These are phyloP conservation scores for Curvularia sp. DNA, from an alignment of 2,329 filamentous ascomycete genomes.

Conservation along the genomic window DNA sequence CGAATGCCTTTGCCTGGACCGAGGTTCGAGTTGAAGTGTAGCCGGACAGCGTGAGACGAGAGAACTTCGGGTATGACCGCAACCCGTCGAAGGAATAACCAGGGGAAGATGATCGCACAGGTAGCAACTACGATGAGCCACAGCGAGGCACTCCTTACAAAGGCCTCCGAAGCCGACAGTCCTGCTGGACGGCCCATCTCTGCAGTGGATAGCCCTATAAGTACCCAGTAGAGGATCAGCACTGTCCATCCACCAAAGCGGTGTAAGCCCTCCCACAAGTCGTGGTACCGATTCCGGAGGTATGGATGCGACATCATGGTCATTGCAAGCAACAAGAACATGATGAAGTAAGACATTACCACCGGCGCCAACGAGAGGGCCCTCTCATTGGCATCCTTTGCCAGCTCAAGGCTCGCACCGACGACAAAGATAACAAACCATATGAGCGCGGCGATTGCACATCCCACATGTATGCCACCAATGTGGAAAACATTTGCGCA, in stretches of 20 bases:
- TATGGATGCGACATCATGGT: slow-evolving; percentile 41
- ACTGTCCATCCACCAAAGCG: slow-evolving; percentile 50
- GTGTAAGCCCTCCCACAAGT: slow-evolving; percentile 48
- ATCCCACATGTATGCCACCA: slow-evolving; percentile 50
- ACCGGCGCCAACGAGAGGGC: slow-evolving; percentile 31
- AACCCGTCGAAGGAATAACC: slow-evolving; percentile 74
- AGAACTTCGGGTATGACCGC: slow-evolving; percentile 71
- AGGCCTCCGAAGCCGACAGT: slow-evolving; percentile 30
- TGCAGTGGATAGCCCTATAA: slow-evolving; percentile 36
- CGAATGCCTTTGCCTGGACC: slow-evolving; percentile 44
- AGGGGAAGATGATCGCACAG: slow-evolving; percentile 73
- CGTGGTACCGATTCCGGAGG: slow-evolving; percentile 44
- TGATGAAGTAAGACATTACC: slow-evolving; percentile 42
- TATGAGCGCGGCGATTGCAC: slow-evolving; percentile 43
- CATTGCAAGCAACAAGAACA: slow-evolving; percentile 42
- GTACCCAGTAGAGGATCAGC: slow-evolving; percentile 48
- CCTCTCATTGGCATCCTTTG: slow-evolving; percentile 28
- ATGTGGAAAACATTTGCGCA: slow-evolving; percentile 49
- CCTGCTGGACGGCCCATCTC: slow-evolving; percentile 28
- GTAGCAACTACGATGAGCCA: slow-evolving; percentile 76
- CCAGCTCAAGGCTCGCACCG: slow-evolving; percentile 46
- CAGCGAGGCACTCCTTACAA: slow-evolving; percentile 54
- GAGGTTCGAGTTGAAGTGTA: slow-evolving; percentile 59
- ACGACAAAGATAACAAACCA: slow-evolving; percentile 58
- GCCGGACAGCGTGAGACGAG: slow-evolving; percentile 74